These are phyloP conservation scores for Kodamaea neixiangensis DNA, from an alignment of 805 yeast genomes.

Conservation along the genomic window DNA sequence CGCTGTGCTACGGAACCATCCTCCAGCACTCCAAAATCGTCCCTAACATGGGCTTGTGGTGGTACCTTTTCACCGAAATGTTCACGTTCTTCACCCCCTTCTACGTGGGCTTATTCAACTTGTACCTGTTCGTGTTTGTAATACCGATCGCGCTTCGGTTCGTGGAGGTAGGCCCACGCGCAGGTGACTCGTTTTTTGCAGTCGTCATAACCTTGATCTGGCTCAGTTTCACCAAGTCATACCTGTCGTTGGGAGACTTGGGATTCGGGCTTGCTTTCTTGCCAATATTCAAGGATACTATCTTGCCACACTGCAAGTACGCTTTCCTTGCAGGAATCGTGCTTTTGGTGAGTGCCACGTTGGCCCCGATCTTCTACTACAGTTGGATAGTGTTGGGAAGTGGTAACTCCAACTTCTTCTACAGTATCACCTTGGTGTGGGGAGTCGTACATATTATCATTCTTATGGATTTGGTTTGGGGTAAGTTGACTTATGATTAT, in stretches of 20 bases:
- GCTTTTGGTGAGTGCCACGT: slow-evolving; percentile 52
- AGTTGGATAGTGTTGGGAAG: slow-evolving; percentile 93
- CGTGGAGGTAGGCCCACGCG: slow-evolving; percentile 21
- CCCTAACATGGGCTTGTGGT: slow-evolving; percentile 96
- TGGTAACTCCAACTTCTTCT: slow-evolving; percentile 95
- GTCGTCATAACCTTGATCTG: slow-evolving; percentile 42
- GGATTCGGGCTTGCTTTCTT: slow-evolving; percentile 43
- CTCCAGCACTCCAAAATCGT: slow-evolving; percentile 66
- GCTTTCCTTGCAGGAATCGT: slow-evolving; percentile 50
- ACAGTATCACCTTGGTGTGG: slow-evolving; percentile 86
- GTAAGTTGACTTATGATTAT: slow-evolving; percentile 67
- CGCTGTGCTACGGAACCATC: slow-evolving; percentile 52
- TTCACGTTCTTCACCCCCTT: slow-evolving; percentile 86
- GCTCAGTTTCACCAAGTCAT: slow-evolving; percentile 70
- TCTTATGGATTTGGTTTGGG: slow-evolving; percentile 81
- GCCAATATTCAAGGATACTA: slow-evolving; percentile 48
- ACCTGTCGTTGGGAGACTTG: slow-evolving; percentile 82
- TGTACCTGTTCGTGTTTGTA: slow-evolving; percentile 65
- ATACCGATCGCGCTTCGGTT: slow-evolving; percentile 77
- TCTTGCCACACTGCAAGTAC: slow-evolving; percentile 48
- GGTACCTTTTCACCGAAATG: slow-evolving; percentile 97
- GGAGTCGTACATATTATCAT: slow-evolving; percentile 68
- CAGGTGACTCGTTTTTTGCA: slow-evolving; percentile 61
- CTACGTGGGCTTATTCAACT: slow-evolving; percentile 79
- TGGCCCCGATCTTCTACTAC: slow-evolving; percentile 88